Base-by-base conservation (phyloP, 2,329 filamentous ascomycete species). In the Phialocephala sp. region DNA sequence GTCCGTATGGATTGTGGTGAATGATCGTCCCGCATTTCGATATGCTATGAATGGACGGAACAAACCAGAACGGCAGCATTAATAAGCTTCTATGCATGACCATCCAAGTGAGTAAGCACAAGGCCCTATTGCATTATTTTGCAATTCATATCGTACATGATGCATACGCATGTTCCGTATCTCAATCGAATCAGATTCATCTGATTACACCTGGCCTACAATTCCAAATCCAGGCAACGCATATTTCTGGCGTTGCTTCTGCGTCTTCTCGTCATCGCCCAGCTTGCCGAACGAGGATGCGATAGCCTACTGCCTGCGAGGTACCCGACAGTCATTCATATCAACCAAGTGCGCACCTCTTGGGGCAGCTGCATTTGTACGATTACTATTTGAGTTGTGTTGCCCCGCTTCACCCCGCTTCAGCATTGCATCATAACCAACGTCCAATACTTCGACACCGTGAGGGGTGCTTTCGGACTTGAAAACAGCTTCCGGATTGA, bases 81-180 rank as follows among this genome's bases (percentile, higher is more conserved):
- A 65, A 24, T 62, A 62, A 65, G 52, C 63, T 50, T 27, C 22
- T 45, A 45, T 62, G 63, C 63, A 65, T 62, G 50, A 32, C 20
- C 22, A 32, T 27, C 11, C 11, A 45, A 24, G 20, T 56, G 36
- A 24, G 22, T 27, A 50, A 61, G 22, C 60, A 52, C 11, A n/a
- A 27, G 2, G 32, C n/a, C 43, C 36, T 35, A 41, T 37, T 32
- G 27, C 36, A 15, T 27, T 20, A 37, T 12, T n/a, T 8, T 50
- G 45, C 14, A 27, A 54, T 24, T 24, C n/a, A 36, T 24, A 37
- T 36, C 11, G 45, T 22, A 20, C 8, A 8, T 14, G 45, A n/a
- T 15, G 27, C 9, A 9, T 41, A 27, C 22, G 35, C 59, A 36
- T 52, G 32, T 15, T 35, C 6, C 6, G 18, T 61, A 61, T 61